Percentiles rank a stretch among this genome's conserved stretches.
Conservation (phyloP, 352 stramenopile species). For the Phytophthora cactorum region DNA sequence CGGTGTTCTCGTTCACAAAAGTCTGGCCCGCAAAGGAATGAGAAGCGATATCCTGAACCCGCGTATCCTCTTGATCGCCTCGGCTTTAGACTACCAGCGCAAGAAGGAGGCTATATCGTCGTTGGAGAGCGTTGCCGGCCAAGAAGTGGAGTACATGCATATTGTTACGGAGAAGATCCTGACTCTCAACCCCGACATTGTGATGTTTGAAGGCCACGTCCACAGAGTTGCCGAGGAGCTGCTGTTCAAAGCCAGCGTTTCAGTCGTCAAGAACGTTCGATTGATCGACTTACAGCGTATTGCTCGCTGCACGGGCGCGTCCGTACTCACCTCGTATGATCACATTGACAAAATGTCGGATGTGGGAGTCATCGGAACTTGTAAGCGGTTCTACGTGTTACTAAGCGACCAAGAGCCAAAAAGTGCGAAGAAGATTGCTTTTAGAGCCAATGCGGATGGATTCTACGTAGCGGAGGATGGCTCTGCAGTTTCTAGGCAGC, state of each 20-base stretch:
- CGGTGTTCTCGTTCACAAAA: slow-evolving; percentile 89
- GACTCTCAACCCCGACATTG: slow-evolving; percentile 84
- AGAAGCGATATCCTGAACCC: slow-evolving; percentile 80
- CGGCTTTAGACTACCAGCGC: slow-evolving; percentile 83
- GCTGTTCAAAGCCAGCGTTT: slow-evolving; percentile 75
- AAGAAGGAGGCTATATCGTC: slow-evolving; percentile 86
- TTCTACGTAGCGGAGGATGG: slow-evolving; percentile 26
- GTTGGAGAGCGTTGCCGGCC: slow-evolving; percentile 78
- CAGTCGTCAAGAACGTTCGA: slow-evolving; percentile 88
- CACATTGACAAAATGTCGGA: slow-evolving; percentile 90
- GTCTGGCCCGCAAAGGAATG: slow-evolving; percentile 84
- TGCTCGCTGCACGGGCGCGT: slow-evolving; percentile 76
- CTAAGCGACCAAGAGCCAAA: slow-evolving; percentile 80
- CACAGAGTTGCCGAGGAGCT: slow-evolving; percentile 86
- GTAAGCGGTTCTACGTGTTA: slow-evolving; percentile 86
- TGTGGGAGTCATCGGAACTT: slow-evolving; percentile 77
- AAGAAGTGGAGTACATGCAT: slow-evolving; percentile 92
- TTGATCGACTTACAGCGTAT: slow-evolving; percentile 82
- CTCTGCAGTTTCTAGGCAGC: slow-evolving; percentile 19
- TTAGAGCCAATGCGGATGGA: slow-evolving; percentile 40
- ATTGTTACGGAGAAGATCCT: slow-evolving; percentile 90
- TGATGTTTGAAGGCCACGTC: slow-evolving; percentile 86
- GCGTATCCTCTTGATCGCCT: slow-evolving; percentile 85
- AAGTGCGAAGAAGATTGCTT: slow-evolving; percentile 60
- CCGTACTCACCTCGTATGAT: slow-evolving; percentile 84